These are phyloP conservation scores for Alloteropsis angusta DNA, from an alignment of 202 grass and related monocot genomes.

Conservation along the genomic window DNA sequence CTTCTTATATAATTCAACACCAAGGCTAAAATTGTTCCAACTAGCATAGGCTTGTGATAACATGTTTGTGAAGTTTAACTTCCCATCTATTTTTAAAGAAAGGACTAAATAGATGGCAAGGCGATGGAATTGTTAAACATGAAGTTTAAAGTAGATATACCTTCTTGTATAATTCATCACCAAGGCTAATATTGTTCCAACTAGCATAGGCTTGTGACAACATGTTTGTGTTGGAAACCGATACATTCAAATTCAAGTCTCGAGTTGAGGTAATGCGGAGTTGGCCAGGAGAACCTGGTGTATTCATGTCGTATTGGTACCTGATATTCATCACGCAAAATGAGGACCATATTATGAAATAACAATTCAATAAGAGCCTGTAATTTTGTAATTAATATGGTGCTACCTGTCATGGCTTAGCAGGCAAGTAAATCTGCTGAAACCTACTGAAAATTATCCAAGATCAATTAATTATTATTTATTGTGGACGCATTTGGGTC, in stretches of 20 bases:
- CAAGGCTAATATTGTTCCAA: conserved; percentile 89
- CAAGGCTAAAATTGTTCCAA: conserved; percentile 89
- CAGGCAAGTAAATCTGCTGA: conserved; percentile 11
- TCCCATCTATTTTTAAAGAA: not conserved
- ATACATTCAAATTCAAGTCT: conserved; percentile 82
- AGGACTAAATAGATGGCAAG: conserved; percentile 6
- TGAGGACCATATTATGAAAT: conserved; percentile 1
- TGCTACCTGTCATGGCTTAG: not conserved
- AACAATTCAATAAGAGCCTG: conserved; percentile 8
- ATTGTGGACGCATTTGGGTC: too few relatives aligned
- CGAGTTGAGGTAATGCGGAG: conserved; percentile 83
- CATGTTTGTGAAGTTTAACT: conserved; percentile 27
- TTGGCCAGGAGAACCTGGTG: conserved; percentile 65
- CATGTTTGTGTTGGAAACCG: conserved; percentile 92
- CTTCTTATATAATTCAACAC: conserved; percentile 68
- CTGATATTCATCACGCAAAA: conserved; percentile 43
- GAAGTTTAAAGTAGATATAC: conserved; percentile 22
- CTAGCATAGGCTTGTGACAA: conserved; percentile 96
- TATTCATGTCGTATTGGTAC: conserved; percentile 82
- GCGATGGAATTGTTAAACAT: not conserved
- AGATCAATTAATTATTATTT: not conserved
- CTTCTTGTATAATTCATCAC: conserved; percentile 70
- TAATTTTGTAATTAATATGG: conserved; percentile 5
- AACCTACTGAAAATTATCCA: not conserved
- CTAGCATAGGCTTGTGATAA: conserved; percentile 96